These are phyloP conservation scores for Volvox carteri DNA, from an alignment of 163 green algal genomes.

Conservation along the genomic window DNA sequence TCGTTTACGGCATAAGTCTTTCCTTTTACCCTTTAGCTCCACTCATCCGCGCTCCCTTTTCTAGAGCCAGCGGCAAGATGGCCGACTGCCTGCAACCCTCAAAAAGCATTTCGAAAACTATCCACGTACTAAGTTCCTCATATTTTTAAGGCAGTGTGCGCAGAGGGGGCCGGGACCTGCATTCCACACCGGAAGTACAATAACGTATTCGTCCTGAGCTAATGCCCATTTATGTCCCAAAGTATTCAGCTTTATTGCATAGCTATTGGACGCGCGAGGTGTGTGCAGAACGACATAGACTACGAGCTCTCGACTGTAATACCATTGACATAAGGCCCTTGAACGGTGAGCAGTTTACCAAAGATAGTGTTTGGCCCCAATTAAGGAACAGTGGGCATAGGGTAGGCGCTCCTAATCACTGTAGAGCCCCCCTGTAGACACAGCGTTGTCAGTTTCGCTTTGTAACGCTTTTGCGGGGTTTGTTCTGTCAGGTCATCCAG, in stretches of 20 bases:
- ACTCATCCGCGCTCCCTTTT: too few relatives aligned
- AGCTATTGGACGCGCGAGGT: neutral
- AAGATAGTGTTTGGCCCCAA: neutral
- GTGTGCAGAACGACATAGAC: neutral
- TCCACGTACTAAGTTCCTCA: too few relatives aligned
- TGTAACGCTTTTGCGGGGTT: conserved; percentile 14
- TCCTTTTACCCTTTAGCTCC: too few relatives aligned
- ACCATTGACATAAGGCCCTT: neutral
- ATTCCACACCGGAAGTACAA: neutral
- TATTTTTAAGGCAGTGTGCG: too few relatives aligned
- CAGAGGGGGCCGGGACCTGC: too few relatives aligned
- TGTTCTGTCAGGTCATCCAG: neutral
- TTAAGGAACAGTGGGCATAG: conserved; percentile 1
- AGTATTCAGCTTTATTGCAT: neutral
- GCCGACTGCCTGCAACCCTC: too few relatives aligned
- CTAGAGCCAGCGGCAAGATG: too few relatives aligned
- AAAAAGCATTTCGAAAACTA: too few relatives aligned
- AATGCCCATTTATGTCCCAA: neutral
- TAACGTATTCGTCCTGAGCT: neutral
- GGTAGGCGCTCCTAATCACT: conserved; percentile 28
- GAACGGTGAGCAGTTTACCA: conserved; percentile 3
- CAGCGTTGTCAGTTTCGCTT: neutral
- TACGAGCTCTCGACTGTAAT: neutral
- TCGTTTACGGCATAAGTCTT: too few relatives aligned
- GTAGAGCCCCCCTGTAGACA: conserved; percentile 23